Percentiles rank a stretch among this genome's conserved stretches.
Evolutionary conservation across 2,329 filamentous ascomycete species (phyloP).

Genomic region (Fusarium annulatum): DNA sequence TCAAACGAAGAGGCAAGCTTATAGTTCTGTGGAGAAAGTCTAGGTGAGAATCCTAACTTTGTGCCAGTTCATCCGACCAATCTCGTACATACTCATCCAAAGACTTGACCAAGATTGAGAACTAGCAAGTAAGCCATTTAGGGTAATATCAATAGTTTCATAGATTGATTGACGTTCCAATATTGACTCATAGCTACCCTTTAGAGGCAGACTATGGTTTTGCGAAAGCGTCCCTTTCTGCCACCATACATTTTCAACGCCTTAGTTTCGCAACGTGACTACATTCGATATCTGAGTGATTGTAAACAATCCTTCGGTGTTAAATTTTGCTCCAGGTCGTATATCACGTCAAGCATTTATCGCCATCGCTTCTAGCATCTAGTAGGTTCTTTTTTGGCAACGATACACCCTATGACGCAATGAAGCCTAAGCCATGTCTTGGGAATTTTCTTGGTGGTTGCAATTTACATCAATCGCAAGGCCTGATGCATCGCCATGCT

Average conservation of each 20-base stretch:
- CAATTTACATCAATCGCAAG: background rate
- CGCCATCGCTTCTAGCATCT: background rate
- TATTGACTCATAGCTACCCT: background rate
- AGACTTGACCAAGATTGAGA: background rate
- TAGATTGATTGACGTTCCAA: background rate
- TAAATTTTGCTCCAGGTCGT: no score
- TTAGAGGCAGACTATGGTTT: background rate
- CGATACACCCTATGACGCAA: background rate
- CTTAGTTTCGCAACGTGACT: no score
- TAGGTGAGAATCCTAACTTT: background rate
- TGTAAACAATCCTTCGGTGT: accelerated
- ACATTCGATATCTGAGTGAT: accelerated
- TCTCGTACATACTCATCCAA: background rate
- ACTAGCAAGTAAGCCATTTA: background rate
- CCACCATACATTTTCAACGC: background rate
- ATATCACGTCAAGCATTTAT: background rate
- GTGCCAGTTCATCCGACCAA: background rate
- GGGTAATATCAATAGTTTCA: background rate
- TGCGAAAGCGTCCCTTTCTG: background rate
- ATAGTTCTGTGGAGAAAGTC: accelerated
- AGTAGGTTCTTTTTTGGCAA: background rate
- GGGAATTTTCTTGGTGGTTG: background rate
- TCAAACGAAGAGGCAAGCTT: background rate
- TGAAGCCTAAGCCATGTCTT: background rate
- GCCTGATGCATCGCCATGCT: background rate